phyloP scores from a whole-genome alignment of 345 rosid genomes.

The Eucalyptus marginata region DNA sequence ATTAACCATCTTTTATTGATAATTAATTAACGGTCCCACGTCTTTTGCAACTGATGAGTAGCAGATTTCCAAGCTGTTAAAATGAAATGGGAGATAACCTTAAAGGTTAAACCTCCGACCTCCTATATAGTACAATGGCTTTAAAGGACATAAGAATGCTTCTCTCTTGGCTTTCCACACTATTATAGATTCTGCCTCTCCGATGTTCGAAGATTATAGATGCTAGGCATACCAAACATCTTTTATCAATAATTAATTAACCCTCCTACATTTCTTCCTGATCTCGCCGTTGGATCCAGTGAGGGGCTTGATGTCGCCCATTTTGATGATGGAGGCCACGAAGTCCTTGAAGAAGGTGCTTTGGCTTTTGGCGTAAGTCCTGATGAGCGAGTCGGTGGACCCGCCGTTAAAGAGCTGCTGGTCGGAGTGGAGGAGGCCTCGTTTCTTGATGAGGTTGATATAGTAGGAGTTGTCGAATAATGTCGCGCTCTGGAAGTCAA shows the following conservation, averaged over 20 bases:
- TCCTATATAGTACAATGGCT: background rate
- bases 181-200: background rate
- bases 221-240: background rate
- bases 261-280: background rate
- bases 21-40: no score
- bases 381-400: conserved; percentile 24
- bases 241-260: background rate
- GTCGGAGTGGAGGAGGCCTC: conserved; percentile 39
- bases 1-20: background rate
- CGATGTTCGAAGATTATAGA: background rate
- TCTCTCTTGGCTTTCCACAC: background rate
- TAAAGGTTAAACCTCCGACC: background rate
- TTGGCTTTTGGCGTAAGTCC: conserved; percentile 20
- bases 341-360: conserved; percentile 2
- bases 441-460: conserved; percentile 31
- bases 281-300: background rate
- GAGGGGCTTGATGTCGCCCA: background rate
- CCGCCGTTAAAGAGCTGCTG: conserved; percentile 35
- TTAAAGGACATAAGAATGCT: background rate
- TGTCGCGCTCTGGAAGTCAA: conserved; percentile 40
- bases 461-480: conserved; percentile 44
- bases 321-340: background rate
- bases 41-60: background rate
- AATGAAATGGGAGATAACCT: conserved; percentile 2
- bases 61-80: conserved; percentile 5